Conservation (phyloP, 345 rosid species). For the Hevea brasiliensis region DNA sequence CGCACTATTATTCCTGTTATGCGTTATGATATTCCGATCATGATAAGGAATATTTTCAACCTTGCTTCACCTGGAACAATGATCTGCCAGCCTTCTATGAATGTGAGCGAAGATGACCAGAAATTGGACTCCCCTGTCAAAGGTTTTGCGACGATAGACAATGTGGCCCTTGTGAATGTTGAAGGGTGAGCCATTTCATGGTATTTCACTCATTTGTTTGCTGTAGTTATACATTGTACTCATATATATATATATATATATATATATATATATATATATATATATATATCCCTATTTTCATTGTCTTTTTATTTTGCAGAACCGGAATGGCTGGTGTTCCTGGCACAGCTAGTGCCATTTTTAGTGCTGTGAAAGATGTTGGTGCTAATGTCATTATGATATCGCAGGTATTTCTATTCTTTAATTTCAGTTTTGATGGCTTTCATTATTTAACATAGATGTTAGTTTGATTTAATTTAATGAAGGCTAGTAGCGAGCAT, state of each 20-base stretch:
- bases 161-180: slow-evolving; percentile 94
- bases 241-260: background rate
- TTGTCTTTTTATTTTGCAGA: slow-evolving; percentile 40
- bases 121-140: slow-evolving; percentile 61
- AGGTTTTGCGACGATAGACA: slow-evolving; percentile 98
- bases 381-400: slow-evolving; percentile 99
- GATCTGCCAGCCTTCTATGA: slow-evolving; percentile 55
- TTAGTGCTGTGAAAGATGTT: slow-evolving; percentile 91
- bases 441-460: slow-evolving; percentile 11
- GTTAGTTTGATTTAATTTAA: slow-evolving; percentile 25
- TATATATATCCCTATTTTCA: background rate
- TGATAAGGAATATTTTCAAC: slow-evolving; percentile 88
- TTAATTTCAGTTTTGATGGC: slow-evolving; percentile 4
- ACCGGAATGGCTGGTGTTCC: slow-evolving; percentile 99
- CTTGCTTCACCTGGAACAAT: slow-evolving; percentile 87
- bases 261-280: no score
- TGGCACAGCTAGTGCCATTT: slow-evolving; percentile 93
- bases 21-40: slow-evolving; percentile 88
- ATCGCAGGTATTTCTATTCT: slow-evolving; percentile 63
- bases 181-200: slow-evolving; percentile 68
- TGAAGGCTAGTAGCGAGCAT: slow-evolving; percentile 98
- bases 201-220: slow-evolving; percentile 7
- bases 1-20: slow-evolving; percentile 99
- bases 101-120: slow-evolving; percentile 53
- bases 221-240: slow-evolving; percentile 1